A percentile compares a stretch with the other conserved stretches of the same genome.
These are phyloP conservation scores for Urtica urens DNA, from an alignment of 306 rosid species.

Conservation along the genomic window DNA sequence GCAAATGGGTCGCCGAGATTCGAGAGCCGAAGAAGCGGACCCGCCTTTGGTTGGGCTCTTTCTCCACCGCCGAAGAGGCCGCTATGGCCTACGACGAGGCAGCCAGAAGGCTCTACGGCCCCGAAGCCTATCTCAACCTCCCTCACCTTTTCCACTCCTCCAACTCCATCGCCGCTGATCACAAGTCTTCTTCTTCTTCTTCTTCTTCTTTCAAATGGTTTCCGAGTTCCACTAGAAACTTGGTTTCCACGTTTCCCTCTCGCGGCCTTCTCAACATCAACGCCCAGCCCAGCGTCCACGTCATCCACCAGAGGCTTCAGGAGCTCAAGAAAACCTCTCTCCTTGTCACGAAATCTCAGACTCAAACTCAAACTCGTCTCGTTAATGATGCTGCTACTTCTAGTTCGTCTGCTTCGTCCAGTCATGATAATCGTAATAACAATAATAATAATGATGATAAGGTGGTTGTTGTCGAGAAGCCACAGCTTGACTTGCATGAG, in stretches of 20 bases:
- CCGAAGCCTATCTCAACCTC: conserved; percentile 87
- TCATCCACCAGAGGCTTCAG: conserved; percentile 85
- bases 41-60: conserved; percentile 92
- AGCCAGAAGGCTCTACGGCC: conserved; percentile 84
- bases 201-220: conserved; percentile 52
- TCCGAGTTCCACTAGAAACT: conserved; percentile 83
- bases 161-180: conserved; percentile 3
- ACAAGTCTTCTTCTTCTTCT: conserved; percentile 26
- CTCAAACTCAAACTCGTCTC: conserved; percentile 14
- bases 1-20: conserved; percentile 98
- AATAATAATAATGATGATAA: not conserved
- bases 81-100: conserved; percentile 98
- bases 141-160: conserved; percentile 49
- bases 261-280: conserved; percentile 65
- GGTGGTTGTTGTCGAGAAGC: conserved; percentile 52
- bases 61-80: conserved; percentile 91
- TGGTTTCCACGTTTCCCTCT: conserved; percentile 80
- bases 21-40: conserved; percentile 95
- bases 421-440: conserved; percentile 15
- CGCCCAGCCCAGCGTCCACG: conserved; percentile 92
- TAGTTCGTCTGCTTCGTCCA: conserved; percentile 25
- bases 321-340: conserved; percentile 51
- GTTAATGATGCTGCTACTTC: conserved; percentile 9
- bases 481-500: conserved; percentile 93
- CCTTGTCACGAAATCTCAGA: too few species aligned